phyloP scores from a whole-genome alignment of 1,284 basidiomycete genomes.

The Malassezia dermatis region DNA sequence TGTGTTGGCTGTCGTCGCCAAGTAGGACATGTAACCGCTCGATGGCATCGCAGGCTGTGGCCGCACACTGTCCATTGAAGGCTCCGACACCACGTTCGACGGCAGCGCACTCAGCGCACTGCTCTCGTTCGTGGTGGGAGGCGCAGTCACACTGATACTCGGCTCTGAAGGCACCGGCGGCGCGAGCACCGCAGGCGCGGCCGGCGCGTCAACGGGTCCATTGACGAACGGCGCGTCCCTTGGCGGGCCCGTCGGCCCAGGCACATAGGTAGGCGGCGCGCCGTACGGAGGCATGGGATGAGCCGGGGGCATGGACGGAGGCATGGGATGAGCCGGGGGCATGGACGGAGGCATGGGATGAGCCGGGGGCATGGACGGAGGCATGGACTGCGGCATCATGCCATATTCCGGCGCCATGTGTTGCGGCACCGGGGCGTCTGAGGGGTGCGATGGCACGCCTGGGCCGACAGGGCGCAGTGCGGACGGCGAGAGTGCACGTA shows the following conservation, averaged over 20 bases:
- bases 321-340: neutral
- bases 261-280: neutral
- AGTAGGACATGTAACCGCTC: neutral
- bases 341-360: neutral
- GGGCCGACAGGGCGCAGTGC: neutral
- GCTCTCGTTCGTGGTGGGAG: neutral
- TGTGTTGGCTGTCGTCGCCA: neutral
- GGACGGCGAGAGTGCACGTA: slow-evolving; percentile 2
- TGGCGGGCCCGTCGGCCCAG: neutral
- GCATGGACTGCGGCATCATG: neutral
- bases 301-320: neutral
- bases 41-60: neutral
- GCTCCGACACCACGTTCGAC: neutral
- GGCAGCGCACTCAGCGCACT: neutral
- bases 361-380: neutral
- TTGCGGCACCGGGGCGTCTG: neutral
- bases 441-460: neutral
- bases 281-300: neutral
- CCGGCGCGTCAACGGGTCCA: neutral
- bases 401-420: neutral
- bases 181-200: neutral
- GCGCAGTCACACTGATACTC: neutral
- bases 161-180: neutral
- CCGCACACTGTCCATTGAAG: neutral
- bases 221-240: neutral